phyloP scores from a whole-genome alignment of 257 asterid genomes.

The Capsicum pubescens region DNA sequence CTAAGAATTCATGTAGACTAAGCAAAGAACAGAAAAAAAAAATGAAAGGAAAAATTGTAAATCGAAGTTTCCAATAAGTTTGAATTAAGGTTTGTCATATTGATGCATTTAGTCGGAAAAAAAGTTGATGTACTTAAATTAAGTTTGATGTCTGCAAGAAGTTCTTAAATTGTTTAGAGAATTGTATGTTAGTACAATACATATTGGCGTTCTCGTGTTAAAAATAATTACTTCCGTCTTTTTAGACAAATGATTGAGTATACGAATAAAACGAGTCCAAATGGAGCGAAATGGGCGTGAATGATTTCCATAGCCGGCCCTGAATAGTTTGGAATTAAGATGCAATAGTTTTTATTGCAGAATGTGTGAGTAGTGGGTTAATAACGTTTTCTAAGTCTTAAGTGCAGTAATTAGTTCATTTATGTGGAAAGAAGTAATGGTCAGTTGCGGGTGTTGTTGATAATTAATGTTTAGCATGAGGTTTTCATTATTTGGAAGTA shows the following conservation, averaged over 20 bases:
- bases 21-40: background rate
- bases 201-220: background rate
- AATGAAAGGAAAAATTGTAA: background rate
- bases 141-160: slow-evolving; percentile 2
- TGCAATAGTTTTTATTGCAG: background rate
- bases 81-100: background rate
- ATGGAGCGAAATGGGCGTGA: background rate
- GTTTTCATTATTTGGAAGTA: background rate
- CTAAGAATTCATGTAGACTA: background rate
- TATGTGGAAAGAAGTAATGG: background rate
- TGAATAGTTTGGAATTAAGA: background rate
- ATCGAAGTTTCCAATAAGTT: background rate
- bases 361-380: background rate
- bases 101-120: background rate
- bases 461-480: background rate
- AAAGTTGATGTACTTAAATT: background rate
- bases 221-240: background rate
- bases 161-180: background rate
- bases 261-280: background rate
- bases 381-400: background rate
- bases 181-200: background rate
- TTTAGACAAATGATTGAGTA: background rate
- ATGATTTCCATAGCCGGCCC: background rate
- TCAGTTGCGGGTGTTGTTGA: background rate
- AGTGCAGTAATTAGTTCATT: slow-evolving; percentile 10